Percentiles rank a stretch among this genome's conserved stretches.
Evolutionary conservation across 768 basidiomycete species (phyloP).

Genomic region (Suillus weaverae): DNA sequence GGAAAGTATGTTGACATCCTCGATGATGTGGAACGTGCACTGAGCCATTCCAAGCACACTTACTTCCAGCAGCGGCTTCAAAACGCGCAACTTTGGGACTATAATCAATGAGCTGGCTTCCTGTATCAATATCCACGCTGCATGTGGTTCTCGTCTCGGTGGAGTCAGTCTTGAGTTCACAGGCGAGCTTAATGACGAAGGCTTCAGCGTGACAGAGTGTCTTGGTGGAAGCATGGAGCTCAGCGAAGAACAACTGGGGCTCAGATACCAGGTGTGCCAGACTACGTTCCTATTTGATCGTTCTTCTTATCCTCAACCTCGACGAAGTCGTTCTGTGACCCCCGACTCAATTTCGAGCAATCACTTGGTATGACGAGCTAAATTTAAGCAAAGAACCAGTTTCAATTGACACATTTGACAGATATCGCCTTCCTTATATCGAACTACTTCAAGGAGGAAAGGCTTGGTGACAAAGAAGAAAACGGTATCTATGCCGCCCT

Average conservation of each 20-base stretch:
- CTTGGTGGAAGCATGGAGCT: constrained; percentile 96
- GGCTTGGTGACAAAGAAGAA: constrained; percentile 36
- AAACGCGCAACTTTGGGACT: constrained; percentile 86
- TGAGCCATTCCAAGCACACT: constrained; percentile 59
- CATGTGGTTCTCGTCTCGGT: constrained; percentile 71
- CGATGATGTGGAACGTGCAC: background rate
- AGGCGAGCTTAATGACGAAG: constrained; percentile 86
- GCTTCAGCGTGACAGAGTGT: constrained; percentile 95
- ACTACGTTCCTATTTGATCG: background rate
- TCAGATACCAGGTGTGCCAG: constrained; percentile 76
- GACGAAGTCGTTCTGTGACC: constrained; percentile 86
- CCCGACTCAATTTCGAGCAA: constrained; percentile 91
- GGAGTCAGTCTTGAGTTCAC: constrained; percentile 91
- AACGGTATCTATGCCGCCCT: constrained; percentile 31
- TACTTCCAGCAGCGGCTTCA: constrained; percentile 76
- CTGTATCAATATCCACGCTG: constrained; percentile 78
- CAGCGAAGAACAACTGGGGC: constrained; percentile 82
- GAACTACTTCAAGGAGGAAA: constrained; percentile 73
- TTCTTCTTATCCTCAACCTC: background rate
- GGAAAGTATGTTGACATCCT: constrained; percentile 76
- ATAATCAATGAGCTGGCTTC: constrained; percentile 86
- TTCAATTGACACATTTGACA: constrained; percentile 22
- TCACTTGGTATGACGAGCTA: constrained; percentile 67
- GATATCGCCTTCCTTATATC: constrained; percentile 88
- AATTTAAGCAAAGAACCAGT: background rate